Conservation (phyloP, 108 stramenopile genomes). For the Cyclotella choctawhatcheeana region DNA sequence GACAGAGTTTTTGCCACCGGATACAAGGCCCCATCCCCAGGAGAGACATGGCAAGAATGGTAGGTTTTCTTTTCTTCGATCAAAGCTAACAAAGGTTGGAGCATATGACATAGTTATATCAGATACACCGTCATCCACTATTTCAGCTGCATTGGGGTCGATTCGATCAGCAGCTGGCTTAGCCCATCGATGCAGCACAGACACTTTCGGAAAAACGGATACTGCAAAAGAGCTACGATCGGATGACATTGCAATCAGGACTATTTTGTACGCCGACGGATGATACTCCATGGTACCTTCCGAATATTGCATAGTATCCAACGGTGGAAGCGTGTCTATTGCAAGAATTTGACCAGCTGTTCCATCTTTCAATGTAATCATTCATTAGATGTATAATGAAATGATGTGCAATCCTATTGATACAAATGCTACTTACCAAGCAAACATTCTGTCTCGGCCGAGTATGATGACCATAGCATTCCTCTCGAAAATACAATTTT, state of each 20-base stretch:
- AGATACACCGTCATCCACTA: conserved; percentile 4
- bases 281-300: conserved; percentile 15
- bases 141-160: conserved; percentile 22
- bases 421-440: no score
- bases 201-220: conserved; percentile 82
- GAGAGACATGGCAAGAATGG: conserved; percentile 80
- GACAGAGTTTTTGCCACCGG: conserved; percentile 70
- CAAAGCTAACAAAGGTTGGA: conserved; percentile 1
- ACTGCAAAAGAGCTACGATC: conserved; percentile 87
- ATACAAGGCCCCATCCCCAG: conserved; percentile 90
- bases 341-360: conserved; percentile 86
- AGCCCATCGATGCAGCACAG: conserved; percentile 86
- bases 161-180: conserved; percentile 56
- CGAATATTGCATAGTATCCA: conserved; percentile 37
- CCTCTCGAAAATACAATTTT: conserved; percentile 76
- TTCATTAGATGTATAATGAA: no score
- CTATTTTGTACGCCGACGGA: conserved; percentile 46
- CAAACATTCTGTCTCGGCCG: conserved; percentile 86
- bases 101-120: conserved; percentile 17
- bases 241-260: conserved; percentile 82
- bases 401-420: no score
- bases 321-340: conserved; percentile 70
- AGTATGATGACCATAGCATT: conserved; percentile 76
- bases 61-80: conserved; percentile 6
- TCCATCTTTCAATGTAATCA: no score